These are phyloP conservation scores for Chaetomium fimeti DNA, from an alignment of 495 filamentous ascomycete species.

Conservation along the genomic window DNA sequence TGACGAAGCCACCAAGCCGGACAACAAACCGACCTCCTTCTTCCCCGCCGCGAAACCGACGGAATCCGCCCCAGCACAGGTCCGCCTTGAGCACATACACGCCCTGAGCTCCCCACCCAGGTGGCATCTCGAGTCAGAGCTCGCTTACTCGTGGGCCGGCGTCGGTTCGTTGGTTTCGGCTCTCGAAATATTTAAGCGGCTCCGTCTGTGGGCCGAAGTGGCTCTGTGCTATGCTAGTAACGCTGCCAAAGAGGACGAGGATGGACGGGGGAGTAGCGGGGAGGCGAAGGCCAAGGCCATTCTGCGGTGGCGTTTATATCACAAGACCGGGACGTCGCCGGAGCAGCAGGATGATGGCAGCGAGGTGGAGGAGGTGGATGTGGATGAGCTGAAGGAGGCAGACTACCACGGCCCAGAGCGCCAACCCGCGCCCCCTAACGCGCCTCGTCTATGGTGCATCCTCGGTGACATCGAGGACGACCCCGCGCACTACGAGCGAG, in stretches of 20 bases:
- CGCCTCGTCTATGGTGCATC: conserved; percentile 88
- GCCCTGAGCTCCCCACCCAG: conserved; percentile 76
- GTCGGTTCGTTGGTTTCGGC: conserved; percentile 86
- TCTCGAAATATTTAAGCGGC: conserved; percentile 90
- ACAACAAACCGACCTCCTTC: conserved; percentile 64
- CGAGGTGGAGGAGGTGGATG: conserved; percentile 51
- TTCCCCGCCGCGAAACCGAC: conserved; percentile 71
- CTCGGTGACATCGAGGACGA: conserved; percentile 84
- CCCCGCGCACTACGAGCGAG: conserved; percentile 70
- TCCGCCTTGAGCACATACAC: conserved; percentile 80
- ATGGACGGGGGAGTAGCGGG: conserved; percentile 45
- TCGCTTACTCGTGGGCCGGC: conserved; percentile 84
- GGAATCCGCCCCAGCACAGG: conserved; percentile 72
- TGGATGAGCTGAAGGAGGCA: conserved; percentile 51
- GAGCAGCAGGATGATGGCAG: conserved; percentile 36
- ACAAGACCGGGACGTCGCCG: conserved; percentile 46
- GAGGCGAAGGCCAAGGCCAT: conserved; percentile 79
- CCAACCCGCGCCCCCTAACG: conserved; percentile 70
- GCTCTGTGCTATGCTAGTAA: conserved; percentile 73
- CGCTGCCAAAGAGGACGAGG: conserved; percentile 65
- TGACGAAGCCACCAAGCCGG: conserved; percentile 15
- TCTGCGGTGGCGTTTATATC: conserved; percentile 74
- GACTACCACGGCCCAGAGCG: conserved; percentile 60
- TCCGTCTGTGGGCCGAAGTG: conserved; percentile 94
- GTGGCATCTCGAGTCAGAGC: conserved; percentile 91